Evolutionary conservation across 139 green algal species (phyloP).

Genomic region (Mychonastes homosphaera): DNA sequence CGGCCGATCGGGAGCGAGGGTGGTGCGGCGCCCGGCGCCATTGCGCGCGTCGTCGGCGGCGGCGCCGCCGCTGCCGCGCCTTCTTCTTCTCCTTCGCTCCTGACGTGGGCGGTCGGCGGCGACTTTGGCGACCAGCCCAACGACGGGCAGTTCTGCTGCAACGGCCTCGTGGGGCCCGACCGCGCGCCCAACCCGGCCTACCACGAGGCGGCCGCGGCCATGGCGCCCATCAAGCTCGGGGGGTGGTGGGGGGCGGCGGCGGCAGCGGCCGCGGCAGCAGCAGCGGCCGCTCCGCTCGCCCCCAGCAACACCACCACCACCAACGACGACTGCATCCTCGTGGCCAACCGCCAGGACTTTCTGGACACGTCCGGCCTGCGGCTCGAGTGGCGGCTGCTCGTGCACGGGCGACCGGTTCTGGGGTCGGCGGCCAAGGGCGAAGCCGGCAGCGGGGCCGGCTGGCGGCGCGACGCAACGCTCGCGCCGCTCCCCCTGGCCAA

Average conservation of each 20-base stretch:
- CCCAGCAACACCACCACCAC: not conserved
- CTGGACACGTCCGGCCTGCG: slow-evolving; percentile 21
- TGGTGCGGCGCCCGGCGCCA: not conserved
- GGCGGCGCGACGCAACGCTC: no score
- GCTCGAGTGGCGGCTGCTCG: slow-evolving; percentile 45
- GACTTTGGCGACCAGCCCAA: slow-evolving; percentile 86
- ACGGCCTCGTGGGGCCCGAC: slow-evolving; percentile 85
- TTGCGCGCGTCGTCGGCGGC: not conserved
- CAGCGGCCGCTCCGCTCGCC: not conserved
- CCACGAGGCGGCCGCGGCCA: slow-evolving; percentile 25
- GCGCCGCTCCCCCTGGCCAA: no score
- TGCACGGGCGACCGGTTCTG: slow-evolving; percentile 29
- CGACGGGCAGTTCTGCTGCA: slow-evolving; percentile 92
- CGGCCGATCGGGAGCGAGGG: not conserved
- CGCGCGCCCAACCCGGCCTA: slow-evolving; percentile 54
- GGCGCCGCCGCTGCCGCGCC: not conserved
- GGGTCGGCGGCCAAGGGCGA: no score
- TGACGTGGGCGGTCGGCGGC: slow-evolving; percentile 79
- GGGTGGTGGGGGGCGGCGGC: no score
- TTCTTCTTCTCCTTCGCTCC: slow-evolving; percentile 5
- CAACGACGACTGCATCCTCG: not conserved
- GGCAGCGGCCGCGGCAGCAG: not conserved
- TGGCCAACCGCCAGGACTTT: slow-evolving; percentile 57
- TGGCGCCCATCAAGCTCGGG: slow-evolving; percentile 46
- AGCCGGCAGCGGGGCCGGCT: no score